Percentiles rank a stretch among this genome's conserved stretches.
Evolutionary conservation across 306 rosid species (phyloP).

Genomic region (Citrullus mucosospermus): DNA sequence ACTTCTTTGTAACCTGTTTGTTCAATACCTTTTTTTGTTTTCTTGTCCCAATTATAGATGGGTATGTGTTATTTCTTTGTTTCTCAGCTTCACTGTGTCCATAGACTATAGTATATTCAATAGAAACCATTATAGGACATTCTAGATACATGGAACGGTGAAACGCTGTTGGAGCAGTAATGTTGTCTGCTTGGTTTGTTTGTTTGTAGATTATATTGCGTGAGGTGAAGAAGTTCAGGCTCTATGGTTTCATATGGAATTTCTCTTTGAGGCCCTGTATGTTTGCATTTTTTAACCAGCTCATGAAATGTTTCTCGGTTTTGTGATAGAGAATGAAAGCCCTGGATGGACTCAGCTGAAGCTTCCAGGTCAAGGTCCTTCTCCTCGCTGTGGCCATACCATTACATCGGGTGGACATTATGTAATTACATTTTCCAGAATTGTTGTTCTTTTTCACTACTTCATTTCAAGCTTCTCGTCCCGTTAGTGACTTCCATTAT

Average conservation of each 20-base stretch:
- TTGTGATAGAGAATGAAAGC: slow-evolving; percentile 67
- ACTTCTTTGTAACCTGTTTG: not conserved
- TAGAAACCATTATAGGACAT: not conserved
- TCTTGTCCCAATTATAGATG: not conserved
- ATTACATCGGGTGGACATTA: slow-evolving; percentile 75
- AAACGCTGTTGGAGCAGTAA: not conserved
- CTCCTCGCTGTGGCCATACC: slow-evolving; percentile 88
- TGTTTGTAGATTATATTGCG: not conserved
- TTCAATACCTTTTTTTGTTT: not conserved
- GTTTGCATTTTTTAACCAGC: not conserved
- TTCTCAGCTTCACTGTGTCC: not conserved
- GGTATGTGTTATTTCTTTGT: not conserved
- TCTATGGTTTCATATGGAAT: not conserved
- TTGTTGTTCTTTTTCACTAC: slow-evolving; percentile 1
- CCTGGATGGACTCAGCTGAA: slow-evolving; percentile 97
- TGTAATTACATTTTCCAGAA: slow-evolving; percentile 33
- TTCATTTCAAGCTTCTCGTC: not conserved
- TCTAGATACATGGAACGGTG: not conserved
- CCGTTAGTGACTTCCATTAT: not conserved
- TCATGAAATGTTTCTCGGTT: not conserved
- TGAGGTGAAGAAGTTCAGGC: not conserved
- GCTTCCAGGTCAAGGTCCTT: slow-evolving; percentile 98
- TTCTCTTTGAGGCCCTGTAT: not conserved
- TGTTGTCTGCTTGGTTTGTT: not conserved
- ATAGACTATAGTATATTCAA: not conserved